Base-by-base conservation (phyloP, 305 asterid genomes). In the Rubia balearica region DNA sequence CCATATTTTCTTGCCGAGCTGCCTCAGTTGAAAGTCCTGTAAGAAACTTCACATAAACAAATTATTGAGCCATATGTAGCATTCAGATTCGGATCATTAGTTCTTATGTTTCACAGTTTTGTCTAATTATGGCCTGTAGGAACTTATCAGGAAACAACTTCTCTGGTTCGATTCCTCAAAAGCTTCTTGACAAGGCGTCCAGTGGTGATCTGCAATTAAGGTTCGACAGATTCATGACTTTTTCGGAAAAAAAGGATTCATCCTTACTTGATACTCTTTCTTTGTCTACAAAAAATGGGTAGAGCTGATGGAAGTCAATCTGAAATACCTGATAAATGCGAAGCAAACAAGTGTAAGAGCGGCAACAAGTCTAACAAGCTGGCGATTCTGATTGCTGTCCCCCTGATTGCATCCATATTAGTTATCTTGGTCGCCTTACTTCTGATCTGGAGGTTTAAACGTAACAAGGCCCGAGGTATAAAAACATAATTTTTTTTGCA, bases 111-210 rank as follows among this genome's bases (percentile, higher is more conserved):
- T 1, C 33, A 30, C 33, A 30, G 33, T 30, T 30, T 30, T 30
- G 53, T 14, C 22, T 5, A 17, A 8, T 65, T 17, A 10, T 30
- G 62, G 57, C 5, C 60, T 46, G 46, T 70, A 79, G 85, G 71
- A 51, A 78, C 74, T 76, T 84, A 53, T 33, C 62, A 67, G 83
- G 85, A 59, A 82, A 82, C 69, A 68, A 77, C 33, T 78, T 84
- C 75, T 42, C 73, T 0, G 76, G 73, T 3, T 36, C 76, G 55
- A 36, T 76, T 55, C 86, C 85, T 0, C 75, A 70, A 19, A 56
- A 60, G 4, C 68, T 76, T 43, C 27, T 79, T n/a, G 77, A 71
- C 43, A 74, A 43, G 74, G 68, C 77, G 42, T 68, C 40, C 13
- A 53, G 53, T 30, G 33, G 33, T 30, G 81, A 65, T 10, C 75